These are phyloP conservation scores for Stylosanthes scabra DNA, from an alignment of 331 rosid genomes.

Conservation along the genomic window DNA sequence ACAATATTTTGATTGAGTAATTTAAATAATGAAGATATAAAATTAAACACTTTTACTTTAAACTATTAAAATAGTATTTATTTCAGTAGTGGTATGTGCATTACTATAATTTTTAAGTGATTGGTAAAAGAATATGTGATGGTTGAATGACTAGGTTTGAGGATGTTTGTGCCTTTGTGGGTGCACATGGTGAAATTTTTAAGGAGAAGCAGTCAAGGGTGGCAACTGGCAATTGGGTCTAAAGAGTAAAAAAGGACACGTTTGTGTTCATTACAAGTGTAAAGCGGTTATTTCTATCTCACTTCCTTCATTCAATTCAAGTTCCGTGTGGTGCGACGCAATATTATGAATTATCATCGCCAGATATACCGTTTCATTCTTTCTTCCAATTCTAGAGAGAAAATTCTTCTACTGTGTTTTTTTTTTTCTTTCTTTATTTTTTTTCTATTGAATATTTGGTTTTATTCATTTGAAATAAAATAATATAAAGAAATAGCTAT, in stretches of 20 bases:
- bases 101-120: neutral
- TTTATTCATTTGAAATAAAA: no score
- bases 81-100: neutral
- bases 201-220: constrained; percentile 29
- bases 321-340: constrained; percentile 27
- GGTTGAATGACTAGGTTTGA: neutral
- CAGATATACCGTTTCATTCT: neutral
- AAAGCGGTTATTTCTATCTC: neutral
- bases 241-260: constrained; percentile 22
- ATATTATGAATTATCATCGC: neutral
- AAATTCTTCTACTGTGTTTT: no score
- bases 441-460: no score
- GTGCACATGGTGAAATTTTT: neutral
- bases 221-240: constrained; percentile 36
- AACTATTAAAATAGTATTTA: no score
- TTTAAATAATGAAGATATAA: no score
- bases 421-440: no score
- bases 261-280: constrained; percentile 25
- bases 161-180: neutral
- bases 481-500: no score
- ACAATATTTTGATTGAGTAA: no score
- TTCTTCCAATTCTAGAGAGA: neutral
- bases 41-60: no score
- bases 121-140: no score
- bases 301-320: neutral